Base-by-base conservation (phyloP, 495 filamentous ascomycete genomes). In the Beverwykella pulmonaria region DNA sequence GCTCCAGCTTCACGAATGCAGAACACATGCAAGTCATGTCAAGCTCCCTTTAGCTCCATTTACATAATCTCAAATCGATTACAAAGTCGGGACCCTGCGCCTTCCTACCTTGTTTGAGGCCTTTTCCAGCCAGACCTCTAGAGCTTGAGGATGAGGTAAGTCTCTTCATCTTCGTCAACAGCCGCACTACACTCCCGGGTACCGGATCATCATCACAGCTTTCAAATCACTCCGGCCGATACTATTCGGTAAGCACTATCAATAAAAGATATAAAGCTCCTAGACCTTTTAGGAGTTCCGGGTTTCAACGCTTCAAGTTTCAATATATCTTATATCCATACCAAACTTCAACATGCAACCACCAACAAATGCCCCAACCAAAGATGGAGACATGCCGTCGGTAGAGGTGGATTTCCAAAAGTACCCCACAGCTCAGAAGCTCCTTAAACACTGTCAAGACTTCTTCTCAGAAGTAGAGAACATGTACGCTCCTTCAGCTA, bases 391-490 rank as follows among this genome's bases (percentile, higher is more conserved):
- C 30, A 23, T 22, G 17, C 25, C 46, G 1, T 14, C 29, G 2
- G 30, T 58, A n/a, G 67, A 70, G 46, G 67, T 70, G 10, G 67
- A 70, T 50, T 49, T 65, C 44, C 19, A 54, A 22, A 57, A 59
- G 22, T 67, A 79, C 59, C 78, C 78, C 22, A 79, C 73, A 34
- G 72, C 76, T 19, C 73, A 77, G 57, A 78, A 75, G 48, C 73
- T 81, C n/a, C 72, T 79, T 23, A 53, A 46, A 65, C 41, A 75
- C 67, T 52, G 53, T 54, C 63, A 72, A 56, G 75, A 80, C 25
- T 80, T 82, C 74, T 77, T 82, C 55, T 54, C 61, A 7, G 78
- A 82, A 65, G 70, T 80, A 0, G 71, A 80, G 61, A 71, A 80
- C 52, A 61, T 82, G 79, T 80, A 69, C n/a, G 73, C 39, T n/a